Evolutionary conservation across 495 filamentous ascomycete species (phyloP).

Genomic region (Neurospora terricola): DNA sequence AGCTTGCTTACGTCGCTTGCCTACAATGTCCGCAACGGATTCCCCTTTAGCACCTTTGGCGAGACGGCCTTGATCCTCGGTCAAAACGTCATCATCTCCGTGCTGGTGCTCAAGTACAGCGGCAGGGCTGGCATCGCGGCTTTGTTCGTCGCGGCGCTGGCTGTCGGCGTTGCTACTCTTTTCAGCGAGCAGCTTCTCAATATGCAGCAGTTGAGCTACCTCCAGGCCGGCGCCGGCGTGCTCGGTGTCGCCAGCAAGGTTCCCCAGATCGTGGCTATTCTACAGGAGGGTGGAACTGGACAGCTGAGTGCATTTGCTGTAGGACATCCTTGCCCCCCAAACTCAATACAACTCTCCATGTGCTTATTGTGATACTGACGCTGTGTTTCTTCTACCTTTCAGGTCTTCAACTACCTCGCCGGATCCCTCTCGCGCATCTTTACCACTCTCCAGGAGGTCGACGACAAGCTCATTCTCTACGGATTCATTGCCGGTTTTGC

Average conservation of each 20-base stretch:
- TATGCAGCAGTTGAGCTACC: slow-evolving; percentile 55
- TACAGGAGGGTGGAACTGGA: slow-evolving; percentile 75
- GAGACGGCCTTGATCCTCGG: slow-evolving; percentile 84
- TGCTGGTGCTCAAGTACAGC: slow-evolving; percentile 71
- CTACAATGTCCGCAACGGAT: slow-evolving; percentile 81
- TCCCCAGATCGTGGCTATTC: slow-evolving; percentile 83
- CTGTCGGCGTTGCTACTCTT: slow-evolving; percentile 53
- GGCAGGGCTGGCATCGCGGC: slow-evolving; percentile 52
- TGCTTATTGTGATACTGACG: background rate
- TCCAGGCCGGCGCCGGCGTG: slow-evolving; percentile 78
- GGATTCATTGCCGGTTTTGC: slow-evolving; percentile 81
- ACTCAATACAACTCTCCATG: background rate
- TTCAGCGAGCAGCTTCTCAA: slow-evolving; percentile 60
- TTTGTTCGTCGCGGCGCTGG: slow-evolving; percentile 65
- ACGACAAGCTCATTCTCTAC: slow-evolving; percentile 89
- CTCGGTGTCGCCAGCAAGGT: slow-evolving; percentile 80
- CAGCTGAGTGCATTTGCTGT: slow-evolving; percentile 95
- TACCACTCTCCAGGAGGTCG: slow-evolving; percentile 91
- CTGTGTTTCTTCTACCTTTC: background rate
- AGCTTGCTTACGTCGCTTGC: slow-evolving; percentile 75
- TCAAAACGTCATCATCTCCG: slow-evolving; percentile 82
- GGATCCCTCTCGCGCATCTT: slow-evolving; percentile 91
- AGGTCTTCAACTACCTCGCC: slow-evolving; percentile 97
- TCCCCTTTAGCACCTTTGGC: slow-evolving; percentile 92
- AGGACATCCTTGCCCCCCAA: slow-evolving; percentile 23